Conservation (phyloP, 1,284 basidiomycete genomes). For the Malassezia globosa region DNA sequence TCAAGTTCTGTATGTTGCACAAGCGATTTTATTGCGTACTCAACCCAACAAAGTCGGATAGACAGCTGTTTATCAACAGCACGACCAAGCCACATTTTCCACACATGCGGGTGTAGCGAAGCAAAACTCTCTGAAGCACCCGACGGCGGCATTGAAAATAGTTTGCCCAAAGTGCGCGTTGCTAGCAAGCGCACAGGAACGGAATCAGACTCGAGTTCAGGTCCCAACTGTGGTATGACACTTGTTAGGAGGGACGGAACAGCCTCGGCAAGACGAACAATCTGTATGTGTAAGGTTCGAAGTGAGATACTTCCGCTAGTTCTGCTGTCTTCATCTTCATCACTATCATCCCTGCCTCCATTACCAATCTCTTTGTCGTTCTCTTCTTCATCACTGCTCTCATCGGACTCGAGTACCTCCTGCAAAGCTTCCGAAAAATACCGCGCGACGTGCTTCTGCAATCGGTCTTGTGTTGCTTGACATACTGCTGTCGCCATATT, state of each 20-base stretch:
- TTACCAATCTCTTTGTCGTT: background rate
- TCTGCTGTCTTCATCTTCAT: constrained; percentile 23
- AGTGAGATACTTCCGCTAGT: no score
- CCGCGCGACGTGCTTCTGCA: constrained; percentile 75
- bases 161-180: constrained; percentile 72
- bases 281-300: constrained; percentile 61
- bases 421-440: constrained; percentile 48
- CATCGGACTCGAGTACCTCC: constrained; percentile 1
- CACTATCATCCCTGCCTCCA: no score
- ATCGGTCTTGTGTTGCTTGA: constrained; percentile 67
- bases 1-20: constrained; percentile 50
- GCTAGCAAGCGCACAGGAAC: constrained; percentile 63
- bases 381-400: background rate
- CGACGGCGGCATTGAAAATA: constrained; percentile 57
- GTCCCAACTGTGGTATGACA: constrained; percentile 84
- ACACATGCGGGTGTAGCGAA: constrained; percentile 68
- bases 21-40: constrained; percentile 52
- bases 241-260: constrained; percentile 73
- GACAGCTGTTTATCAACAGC: constrained; percentile 63
- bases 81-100: constrained; percentile 72
- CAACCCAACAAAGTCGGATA: constrained; percentile 70
- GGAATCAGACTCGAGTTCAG: constrained; percentile 71
- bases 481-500: constrained; percentile 80
- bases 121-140: constrained; percentile 53
- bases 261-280: constrained; percentile 68